These are phyloP conservation scores for Termitomyces sp. DNA, from an alignment of 768 basidiomycete genomes.

Conservation along the genomic window DNA sequence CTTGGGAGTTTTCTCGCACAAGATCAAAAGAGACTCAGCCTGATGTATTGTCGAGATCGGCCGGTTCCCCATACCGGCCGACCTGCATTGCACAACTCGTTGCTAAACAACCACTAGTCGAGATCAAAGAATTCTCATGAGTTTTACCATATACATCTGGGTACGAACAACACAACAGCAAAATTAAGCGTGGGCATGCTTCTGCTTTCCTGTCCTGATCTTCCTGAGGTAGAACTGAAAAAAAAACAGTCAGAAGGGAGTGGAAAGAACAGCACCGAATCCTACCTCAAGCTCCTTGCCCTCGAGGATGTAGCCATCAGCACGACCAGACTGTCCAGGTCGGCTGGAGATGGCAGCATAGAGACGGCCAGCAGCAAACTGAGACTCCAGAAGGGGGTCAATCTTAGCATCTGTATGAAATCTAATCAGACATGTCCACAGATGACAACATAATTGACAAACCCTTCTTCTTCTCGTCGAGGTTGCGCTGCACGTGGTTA, in stretches of 20 bases:
- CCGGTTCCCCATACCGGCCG: background rate
- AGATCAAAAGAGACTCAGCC: background rate
- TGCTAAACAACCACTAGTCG: background rate
- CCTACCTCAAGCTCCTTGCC: constrained; percentile 96
- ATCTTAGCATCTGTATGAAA: constrained; percentile 71
- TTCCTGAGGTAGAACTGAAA: constrained; percentile 89
- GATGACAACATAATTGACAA: constrained; percentile 8
- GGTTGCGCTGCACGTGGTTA: constrained; percentile 80
- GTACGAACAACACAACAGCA: background rate
- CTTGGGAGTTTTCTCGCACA: background rate
- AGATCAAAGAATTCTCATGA: background rate
- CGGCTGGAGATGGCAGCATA: constrained; percentile 92
- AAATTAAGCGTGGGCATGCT: constrained; percentile 64
- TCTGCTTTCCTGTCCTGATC: constrained; percentile 90
- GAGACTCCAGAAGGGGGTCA: constrained; percentile 81
- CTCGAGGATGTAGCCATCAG: constrained; percentile 96
- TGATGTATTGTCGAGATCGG: background rate
- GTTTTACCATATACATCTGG: background rate
- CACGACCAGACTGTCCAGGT: constrained; percentile 94
- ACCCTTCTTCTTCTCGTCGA: constrained; percentile 93
- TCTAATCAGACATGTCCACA: background rate
- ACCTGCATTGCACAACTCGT: background rate
- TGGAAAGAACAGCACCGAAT: constrained; percentile 1
- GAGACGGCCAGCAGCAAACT: constrained; percentile 92
- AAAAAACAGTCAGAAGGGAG: constrained; percentile 16